Evolutionary conservation across 306 rosid genomes (phyloP), one percentile per base, ranked within the genome.

Genomic region (Corylus americana): DNA sequence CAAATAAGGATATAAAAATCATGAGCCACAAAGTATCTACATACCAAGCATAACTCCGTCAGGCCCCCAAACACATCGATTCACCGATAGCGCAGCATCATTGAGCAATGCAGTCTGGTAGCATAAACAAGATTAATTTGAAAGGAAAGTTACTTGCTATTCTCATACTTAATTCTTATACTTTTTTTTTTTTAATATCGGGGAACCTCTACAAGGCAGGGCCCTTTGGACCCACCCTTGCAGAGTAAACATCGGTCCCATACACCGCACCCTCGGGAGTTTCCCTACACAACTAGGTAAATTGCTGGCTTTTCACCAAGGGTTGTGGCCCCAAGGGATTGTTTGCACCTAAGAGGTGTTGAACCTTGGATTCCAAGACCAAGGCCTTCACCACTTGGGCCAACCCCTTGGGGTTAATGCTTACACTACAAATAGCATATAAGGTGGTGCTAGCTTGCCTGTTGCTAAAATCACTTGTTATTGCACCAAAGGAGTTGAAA

Each of bases 41-140:
- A 71, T 81, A 81, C 88, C 88, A 57, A 81, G 81, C 88, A 85
- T 85, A 73, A 74, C 76, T 57, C 85, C 88, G 48, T 85, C 85
- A 13, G 81, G 81, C n/a, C 83, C 83, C 88, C 88, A 85, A 45
- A 85, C 88, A 75, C 88, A 85, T 16, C 88, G 81, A 78, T 78
- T 81, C 73, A 85, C 88, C n/a, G 88, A 85, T 55, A 81, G 78
- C 4, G 70, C 78, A 74, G 83, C 81, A 78, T 85, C 88, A 75
- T 64, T 85, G 81, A 81, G 20, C 85, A 81, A 69, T 39, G 85
- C 75, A 20, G 81, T 81, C 88, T 85, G 88, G 53, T 55, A 16
- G 63, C 42, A 71, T 20, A 77, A 18, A 1, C 5, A 77, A 63
- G 57, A 77, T 45, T 35, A 50, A 47, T 11, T 54, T 69, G 51